A percentile compares a stretch with the other conserved stretches of the same genome.
phyloP scores from a whole-genome alignment of 2,329 filamentous ascomycete species.

The Alternaria sp. region DNA sequence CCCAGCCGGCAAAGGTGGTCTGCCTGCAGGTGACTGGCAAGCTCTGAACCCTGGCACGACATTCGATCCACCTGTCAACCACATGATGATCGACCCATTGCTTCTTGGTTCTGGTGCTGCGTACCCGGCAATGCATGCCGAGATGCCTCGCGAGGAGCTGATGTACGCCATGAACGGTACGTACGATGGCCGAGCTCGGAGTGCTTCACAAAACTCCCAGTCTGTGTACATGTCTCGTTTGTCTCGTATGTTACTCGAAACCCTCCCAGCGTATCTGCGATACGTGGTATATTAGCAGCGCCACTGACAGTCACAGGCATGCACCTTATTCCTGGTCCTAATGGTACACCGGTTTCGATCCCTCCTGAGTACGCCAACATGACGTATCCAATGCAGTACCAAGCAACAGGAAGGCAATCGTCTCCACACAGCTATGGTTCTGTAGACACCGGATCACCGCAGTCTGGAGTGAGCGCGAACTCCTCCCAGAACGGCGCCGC shows the following conservation, averaged over 20 bases:
- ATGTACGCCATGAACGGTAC: slow-evolving; percentile 45
- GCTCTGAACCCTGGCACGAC: slow-evolving; percentile 31
- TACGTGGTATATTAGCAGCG: background rate
- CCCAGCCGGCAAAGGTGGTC: slow-evolving; percentile 26
- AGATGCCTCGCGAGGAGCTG: slow-evolving; percentile 43
- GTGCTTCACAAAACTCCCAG: background rate
- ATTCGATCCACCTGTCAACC: slow-evolving; percentile 40
- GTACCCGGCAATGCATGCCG: slow-evolving; percentile 39
- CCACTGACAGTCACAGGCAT: slow-evolving; percentile 25
- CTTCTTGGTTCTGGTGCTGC: slow-evolving; percentile 39
- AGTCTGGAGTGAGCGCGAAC: slow-evolving; percentile 42
- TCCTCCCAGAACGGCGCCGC: slow-evolving; percentile 40
- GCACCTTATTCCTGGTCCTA: slow-evolving; percentile 38
- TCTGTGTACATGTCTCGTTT: background rate
- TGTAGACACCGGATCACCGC: slow-evolving; percentile 44
- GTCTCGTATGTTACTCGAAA: background rate
- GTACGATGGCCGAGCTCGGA: background rate
- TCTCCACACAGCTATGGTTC: slow-evolving; percentile 46
- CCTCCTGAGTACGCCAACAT: slow-evolving; percentile 40
- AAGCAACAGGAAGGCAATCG: slow-evolving; percentile 35
- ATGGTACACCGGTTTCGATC: slow-evolving; percentile 36
- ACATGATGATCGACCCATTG: slow-evolving; percentile 48
- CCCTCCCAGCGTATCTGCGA: background rate
- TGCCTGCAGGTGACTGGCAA: slow-evolving; percentile 42
- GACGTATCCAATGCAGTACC: slow-evolving; percentile 42